Percentiles rank a stretch among this genome's conserved stretches.
These are phyloP conservation scores for Plectosphaerella sp. DNA, from an alignment of 2,329 filamentous ascomycete genomes.

Conservation along the genomic window DNA sequence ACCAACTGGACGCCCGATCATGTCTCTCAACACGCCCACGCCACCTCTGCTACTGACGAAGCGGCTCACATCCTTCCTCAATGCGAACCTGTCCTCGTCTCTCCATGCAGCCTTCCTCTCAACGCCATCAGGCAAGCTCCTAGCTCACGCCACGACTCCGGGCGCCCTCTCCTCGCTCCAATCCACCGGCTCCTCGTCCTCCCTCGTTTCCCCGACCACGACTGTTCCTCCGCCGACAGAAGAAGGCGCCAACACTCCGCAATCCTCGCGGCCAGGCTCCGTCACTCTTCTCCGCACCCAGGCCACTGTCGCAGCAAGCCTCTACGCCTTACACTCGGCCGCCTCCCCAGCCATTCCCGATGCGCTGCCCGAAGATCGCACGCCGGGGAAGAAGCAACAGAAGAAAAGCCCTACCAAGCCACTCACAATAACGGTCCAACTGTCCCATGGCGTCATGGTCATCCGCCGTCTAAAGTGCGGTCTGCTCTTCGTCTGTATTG, in stretches of 20 bases:
- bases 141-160: slow-evolving; percentile 55
- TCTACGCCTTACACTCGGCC: slow-evolving; percentile 54
- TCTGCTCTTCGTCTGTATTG: slow-evolving; percentile 58
- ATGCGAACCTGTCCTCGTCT: slow-evolving; percentile 50
- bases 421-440: slow-evolving; percentile 52
- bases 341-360: slow-evolving; percentile 35
- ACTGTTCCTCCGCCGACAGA: background rate
- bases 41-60: slow-evolving; percentile 62
- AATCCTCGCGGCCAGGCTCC: slow-evolving; percentile 20
- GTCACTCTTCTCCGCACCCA: slow-evolving; percentile 57
- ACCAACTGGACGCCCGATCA: slow-evolving; percentile 7
- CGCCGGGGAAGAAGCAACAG: slow-evolving; percentile 12
- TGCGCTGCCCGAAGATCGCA: slow-evolving; percentile 27
- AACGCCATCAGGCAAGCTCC: slow-evolving; percentile 57
- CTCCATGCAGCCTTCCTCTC: slow-evolving; percentile 58
- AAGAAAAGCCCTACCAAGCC: slow-evolving; percentile 19
- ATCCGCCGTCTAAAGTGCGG: slow-evolving; percentile 54
- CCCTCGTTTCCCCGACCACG: background rate
- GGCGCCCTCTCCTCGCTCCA: background rate
- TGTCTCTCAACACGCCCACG: slow-evolving; percentile 34
- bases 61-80: slow-evolving; percentile 58
- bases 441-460: slow-evolving; percentile 54
- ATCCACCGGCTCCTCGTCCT: background rate
- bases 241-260: background rate
- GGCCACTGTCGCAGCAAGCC: slow-evolving; percentile 58